Evolutionary conservation across 2,329 filamentous ascomycete genomes (phyloP), one percentile per base, ranked within the genome.

Genomic region (Aspergillus puulaauensis): DNA sequence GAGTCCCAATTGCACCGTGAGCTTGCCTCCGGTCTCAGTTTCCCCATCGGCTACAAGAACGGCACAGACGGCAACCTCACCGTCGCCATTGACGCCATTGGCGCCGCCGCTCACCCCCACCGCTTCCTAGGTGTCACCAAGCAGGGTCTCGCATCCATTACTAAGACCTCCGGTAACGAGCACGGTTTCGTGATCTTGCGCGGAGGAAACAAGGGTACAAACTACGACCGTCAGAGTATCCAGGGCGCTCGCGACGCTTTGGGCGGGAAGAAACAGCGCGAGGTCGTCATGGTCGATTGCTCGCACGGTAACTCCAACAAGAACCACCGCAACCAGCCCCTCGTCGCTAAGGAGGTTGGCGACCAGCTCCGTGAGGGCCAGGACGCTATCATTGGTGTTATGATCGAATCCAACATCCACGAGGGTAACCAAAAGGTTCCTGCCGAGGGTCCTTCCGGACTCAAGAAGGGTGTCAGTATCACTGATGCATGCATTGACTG

Each of bases 1-100:
- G 95, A 99, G 80, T 95, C 90, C 56, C 95, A 99, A 80, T 83
- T 98, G 64, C 95, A 99, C 80, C 89, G 95, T 63, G 95, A 99
- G 80, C 86, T 99, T 62, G 95, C 95, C 5, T 96, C 90, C 27
- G 95, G 95, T 67, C 84, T 98, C 54, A 96, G 91, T 57, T 98
- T 97, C 88, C 95, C 95, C 21, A 93, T 99, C 65, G 95, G 95
- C 59, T 99, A 97, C 89, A 99, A 99, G 86, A 99, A 99, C 78
- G 95, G 95, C 61, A 99, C 95, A 23, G 95, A 99, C 70, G 95
- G 95, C 43, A 91, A 89, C 67, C 81, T 99, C 56, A 87, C 86
- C 27, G 93, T 98, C 19, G 93, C 93, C 19, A 96, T 98, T 68
- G 95, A 99, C 73, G 95, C 95, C 35, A 97, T 98, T 73, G 95